Evolutionary conservation across 2,329 filamentous ascomycete species (phyloP), one percentile per base, ranked within the genome.

Genomic region (Colletotrichum nymphaeae): DNA sequence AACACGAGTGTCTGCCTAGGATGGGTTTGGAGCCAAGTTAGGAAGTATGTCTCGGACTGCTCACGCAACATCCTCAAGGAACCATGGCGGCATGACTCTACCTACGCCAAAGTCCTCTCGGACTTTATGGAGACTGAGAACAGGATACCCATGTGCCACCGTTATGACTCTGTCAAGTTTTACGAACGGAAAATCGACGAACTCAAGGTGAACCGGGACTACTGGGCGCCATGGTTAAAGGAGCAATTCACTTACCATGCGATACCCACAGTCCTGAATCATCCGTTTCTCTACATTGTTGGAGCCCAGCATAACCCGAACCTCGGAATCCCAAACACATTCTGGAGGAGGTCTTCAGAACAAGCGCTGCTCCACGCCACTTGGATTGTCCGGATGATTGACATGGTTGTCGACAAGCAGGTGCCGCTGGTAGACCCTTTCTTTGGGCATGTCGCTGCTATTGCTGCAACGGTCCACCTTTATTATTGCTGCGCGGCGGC

Each of bases 381-480:
- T 0, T 89, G 87, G 87, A 84, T 88, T 53, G 86, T 87, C 16
- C 83, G 87, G 4, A 84, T 89, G 78, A 88, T 89, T 49, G 86
- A 88, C 60, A 88, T 89, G 87, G 84, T 87, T 1, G 80, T 85
- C 1, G 86, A 88, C 67, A 88, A 88, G 78, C 83, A 86, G 64
- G 79, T 88, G 11, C 82, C 82, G 4, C 79, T 89, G 8, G 84
- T 84, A 3, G 87, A 89, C 75, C 87, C 87, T 0, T 89, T 88
- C 76, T 87, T 89, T 42, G 87, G 85, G 0, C 86, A 89, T 56
- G 83, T 83, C 1, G 86, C 86, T 0, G 86, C 86, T 4, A 87
- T 89, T 46, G 87, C 87, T 1, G 87, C 87, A 0, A 89, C 86
- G 0, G 86, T 89, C 2, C 87, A 88, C 66, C 80, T 89, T 0